These are phyloP conservation scores for Rheum nobile DNA, from an alignment of 148 eudicot species.

Conservation along the genomic window DNA sequence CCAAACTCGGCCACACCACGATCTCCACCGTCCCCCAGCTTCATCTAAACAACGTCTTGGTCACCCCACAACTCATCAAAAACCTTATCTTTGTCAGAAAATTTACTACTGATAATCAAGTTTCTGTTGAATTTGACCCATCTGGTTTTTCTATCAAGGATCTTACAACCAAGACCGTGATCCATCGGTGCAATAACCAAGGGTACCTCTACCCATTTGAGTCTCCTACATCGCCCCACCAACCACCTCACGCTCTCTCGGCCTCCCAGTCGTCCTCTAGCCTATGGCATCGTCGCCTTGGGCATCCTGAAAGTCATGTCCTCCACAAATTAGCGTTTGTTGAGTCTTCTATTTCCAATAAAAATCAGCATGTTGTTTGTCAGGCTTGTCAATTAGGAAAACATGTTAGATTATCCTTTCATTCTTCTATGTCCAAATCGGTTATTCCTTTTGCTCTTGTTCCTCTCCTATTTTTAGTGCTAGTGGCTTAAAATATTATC, in stretches of 20 bases:
- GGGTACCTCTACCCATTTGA: background rate
- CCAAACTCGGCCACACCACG: background rate
- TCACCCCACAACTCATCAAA: background rate
- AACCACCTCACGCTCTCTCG: background rate
- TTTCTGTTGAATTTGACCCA: too few relatives aligned
- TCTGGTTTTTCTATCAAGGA: conserved; percentile 3
- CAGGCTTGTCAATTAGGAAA: background rate
- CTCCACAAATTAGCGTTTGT: background rate
- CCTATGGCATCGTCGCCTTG: background rate
- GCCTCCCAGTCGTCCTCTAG: background rate
- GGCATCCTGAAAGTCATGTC: background rate
- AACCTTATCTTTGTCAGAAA: background rate
- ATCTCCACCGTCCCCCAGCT: background rate
- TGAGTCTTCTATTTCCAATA: background rate
- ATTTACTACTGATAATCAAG: too few relatives aligned
- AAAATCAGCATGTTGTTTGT: background rate
- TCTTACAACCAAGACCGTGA: background rate
- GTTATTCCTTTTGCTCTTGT: background rate
- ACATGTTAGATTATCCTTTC: background rate
- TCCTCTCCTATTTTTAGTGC: background rate
- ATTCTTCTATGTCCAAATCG: background rate
- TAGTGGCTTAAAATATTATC: background rate
- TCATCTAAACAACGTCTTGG: background rate
- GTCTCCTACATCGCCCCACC: background rate
- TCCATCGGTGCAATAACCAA: background rate